Base-by-base conservation (phyloP, 2,329 filamentous ascomycete species). In the Periconia sp. region DNA sequence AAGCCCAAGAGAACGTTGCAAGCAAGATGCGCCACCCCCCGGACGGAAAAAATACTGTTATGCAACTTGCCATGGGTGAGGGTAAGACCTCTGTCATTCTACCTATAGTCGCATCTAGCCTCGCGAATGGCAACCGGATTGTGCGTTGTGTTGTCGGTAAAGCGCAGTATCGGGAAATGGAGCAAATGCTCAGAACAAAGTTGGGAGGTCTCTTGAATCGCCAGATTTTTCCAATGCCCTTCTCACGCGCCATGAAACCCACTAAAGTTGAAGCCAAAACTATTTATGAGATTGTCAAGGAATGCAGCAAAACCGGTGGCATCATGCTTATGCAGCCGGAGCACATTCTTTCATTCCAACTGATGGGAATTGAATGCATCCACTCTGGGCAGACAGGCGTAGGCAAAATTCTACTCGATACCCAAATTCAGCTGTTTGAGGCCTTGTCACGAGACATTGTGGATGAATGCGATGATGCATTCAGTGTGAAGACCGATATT, bases 381-480 rank as follows among this genome's bases (percentile, higher is more conserved):
- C 60, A 81, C 1, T 60, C 60, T 14, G 66, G 60, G 2, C 60
- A 74, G 1, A 20, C 61, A 0, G 17, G 44, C 0, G 18, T 76
- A 2, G 78, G 77, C 0, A 43, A 53, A 1, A 43, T 53, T 1
- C 62, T 85, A 14, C 55, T 81, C 0, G n/a, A 65, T 0, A 76
- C 70, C 0, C 79, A 84, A 27, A 27, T 5, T 15, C 19, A 69
- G 0, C 81, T 77, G 56, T 72, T 87, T 1, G 68, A 81, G 27
- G 11, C 46, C 0, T 55, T 67, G 1, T 75, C 79, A 0, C 73
- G 84, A 0, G 85, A 87, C 54, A 76, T 89, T 1, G 74, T 89
- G 0, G 85, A 89, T 52, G 85, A 89, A 65, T 85, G 82, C 41
- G 86, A 89, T 45, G 84, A 88, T 52, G 84, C 82, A 49, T 81